Evolutionary conservation across 2,329 filamentous ascomycete species (phyloP), one percentile per base, ranked within the genome.

Genomic region (Coleophoma eucalyptorum): DNA sequence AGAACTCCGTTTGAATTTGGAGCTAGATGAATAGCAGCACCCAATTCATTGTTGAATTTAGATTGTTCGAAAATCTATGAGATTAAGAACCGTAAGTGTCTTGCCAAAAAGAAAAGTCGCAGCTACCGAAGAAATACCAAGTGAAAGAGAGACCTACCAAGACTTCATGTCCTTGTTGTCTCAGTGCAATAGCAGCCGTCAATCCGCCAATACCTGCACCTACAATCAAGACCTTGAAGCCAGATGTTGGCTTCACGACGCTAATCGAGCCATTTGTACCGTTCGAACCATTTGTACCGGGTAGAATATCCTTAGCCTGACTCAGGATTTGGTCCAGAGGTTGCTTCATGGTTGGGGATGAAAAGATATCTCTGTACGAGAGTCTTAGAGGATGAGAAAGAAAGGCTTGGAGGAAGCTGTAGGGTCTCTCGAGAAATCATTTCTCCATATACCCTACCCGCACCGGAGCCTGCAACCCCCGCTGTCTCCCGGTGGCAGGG

Each of bases 1-100:
- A 87, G 67, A 2, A 86, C 64, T 0, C 79, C 78, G 60, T 84
- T 83, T 5, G 74, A 70, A 56, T 87, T 87, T 0, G 83, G 80
- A 0, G 79, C 76, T 5, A 86, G 62, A 57, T 86, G 80, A n/a
- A 86, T 73, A 0, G 83, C 82, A 3, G 83, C 81, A 1, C 82
- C 83, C 0, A 73, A 67, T 62, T 85, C 81, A 48, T 70, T 74
- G 19, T 76, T 74, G 16, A 84, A 75, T 2, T 69, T 68, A 0
- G 80, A 83, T 56, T 80, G 75, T 58, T 85, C 81, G 45, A 73
- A 78, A 0, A 83, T 57, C 74, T 80, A 48, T 12, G 26, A 31
- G n/a, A 15, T n/a, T 20, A 6, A 38, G 35, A 6, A 12, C 12
- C 16, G 4, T n/a, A 6, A 38, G 15, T 18, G 12, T 2, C 6